Base-by-base conservation (phyloP, 1,139 yeast genomes). In the Yamadazyma siamensis region DNA sequence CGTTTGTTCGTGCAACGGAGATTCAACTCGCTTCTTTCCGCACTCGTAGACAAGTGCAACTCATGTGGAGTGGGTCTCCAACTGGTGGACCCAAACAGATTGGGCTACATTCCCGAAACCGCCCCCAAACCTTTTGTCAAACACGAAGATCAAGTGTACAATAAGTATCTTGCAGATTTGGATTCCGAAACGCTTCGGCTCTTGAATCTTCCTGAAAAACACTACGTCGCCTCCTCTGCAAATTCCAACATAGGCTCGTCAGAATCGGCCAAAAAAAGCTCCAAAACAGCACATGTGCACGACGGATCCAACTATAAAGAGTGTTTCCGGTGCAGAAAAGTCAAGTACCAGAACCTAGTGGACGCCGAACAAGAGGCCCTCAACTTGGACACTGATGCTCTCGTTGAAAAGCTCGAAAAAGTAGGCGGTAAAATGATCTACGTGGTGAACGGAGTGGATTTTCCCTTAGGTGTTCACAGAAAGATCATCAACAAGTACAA, bases 391-490 rank as follows among this genome's bases (percentile, higher is more conserved):
- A 5, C 58, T 59, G 4, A 54, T 55, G 65, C 6, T 51, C 58
- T 3, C 51, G 56, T 4, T 57, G 77, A 3, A 36, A 77, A 41
- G 44, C 54, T 4, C 38, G 44, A 3, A 61, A 80, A 3, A 85
- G 87, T 3, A 49, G 47, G 58, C 18, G 75, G 78, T 1, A 65
- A 69, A 20, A 46, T 84, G 2, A 69, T 80, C 2, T 79, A 81
- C 46, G 75, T 84, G 1, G 63, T 80, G 10, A 78, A 80, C 28
- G 78, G 81, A 0, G 54, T 67, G 16, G 94, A 85, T 43, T 84
- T 84, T 47, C 95, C 95, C 2, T 58, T 80, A 31, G 71, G 77
- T 6, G 54, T 76, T 12, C 61, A 33, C 52, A 53, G 32, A 48
- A 69, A 21, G 39, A 56, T 6, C 56, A 69, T 1, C 39, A 55